These are phyloP conservation scores for Kalaharituber pfeilii DNA, from an alignment of 2,329 filamentous ascomycete genomes.

Conservation along the genomic window DNA sequence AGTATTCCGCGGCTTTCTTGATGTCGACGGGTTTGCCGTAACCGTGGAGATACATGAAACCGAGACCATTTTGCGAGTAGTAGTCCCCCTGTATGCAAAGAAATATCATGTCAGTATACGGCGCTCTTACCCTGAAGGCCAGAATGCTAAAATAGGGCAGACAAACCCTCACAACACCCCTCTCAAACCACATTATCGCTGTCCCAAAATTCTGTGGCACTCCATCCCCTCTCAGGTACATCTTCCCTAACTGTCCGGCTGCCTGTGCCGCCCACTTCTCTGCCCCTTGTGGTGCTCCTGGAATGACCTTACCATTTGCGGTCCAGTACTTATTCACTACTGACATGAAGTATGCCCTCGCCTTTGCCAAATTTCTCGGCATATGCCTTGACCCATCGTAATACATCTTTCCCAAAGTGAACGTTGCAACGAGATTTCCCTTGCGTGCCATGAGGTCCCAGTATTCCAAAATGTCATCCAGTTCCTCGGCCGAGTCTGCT, in stretches of 20 bases:
- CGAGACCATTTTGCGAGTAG: slow-evolving; percentile 69
- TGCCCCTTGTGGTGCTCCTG: slow-evolving; percentile 45
- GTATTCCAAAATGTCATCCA: slow-evolving; percentile 91
- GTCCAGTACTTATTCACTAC: slow-evolving; percentile 71
- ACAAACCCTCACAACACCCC: slow-evolving; percentile 41
- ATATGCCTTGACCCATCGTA: slow-evolving; percentile 71
- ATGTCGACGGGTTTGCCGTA: slow-evolving; percentile 55
- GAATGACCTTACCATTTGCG: slow-evolving; percentile 52
- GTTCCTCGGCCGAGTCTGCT: slow-evolving; percentile 65
- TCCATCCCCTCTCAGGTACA: slow-evolving; percentile 78
- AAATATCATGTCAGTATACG: too few species aligned
- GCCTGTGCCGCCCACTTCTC: slow-evolving; percentile 69
- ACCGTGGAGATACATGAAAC: slow-evolving; percentile 66
- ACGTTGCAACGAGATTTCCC: slow-evolving; percentile 43
- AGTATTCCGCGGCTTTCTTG: slow-evolving; percentile 53
- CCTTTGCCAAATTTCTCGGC: slow-evolving; percentile 52
- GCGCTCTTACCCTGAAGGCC: background rate
- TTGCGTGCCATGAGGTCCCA: slow-evolving; percentile 79
- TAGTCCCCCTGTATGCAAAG: slow-evolving; percentile 52
- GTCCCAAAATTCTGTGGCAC: slow-evolving; percentile 59
- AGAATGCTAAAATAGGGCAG: background rate
- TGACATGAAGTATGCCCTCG: slow-evolving; percentile 63
- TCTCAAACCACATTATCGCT: slow-evolving; percentile 67
- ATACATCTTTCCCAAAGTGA: slow-evolving; percentile 62
- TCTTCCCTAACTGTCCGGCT: slow-evolving; percentile 71